These are phyloP conservation scores for Melaleuca alternifolia DNA, from an alignment of 345 rosid genomes.

Conservation along the genomic window DNA sequence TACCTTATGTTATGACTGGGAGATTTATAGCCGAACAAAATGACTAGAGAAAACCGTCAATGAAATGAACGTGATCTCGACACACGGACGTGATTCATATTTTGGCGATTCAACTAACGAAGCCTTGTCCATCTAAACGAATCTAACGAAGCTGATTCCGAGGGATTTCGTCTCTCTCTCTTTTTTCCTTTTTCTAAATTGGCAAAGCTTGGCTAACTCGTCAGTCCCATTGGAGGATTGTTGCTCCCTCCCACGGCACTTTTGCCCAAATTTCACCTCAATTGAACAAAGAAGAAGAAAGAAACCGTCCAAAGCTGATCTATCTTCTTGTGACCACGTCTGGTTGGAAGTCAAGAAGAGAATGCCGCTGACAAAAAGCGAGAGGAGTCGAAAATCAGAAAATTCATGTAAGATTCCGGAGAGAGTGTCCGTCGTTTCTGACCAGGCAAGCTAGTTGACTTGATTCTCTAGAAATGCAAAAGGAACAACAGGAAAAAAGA, in stretches of 20 bases:
- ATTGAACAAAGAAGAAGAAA: too few species aligned
- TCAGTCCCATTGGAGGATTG: not conserved
- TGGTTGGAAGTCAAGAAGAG: not conserved
- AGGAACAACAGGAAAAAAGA: not conserved
- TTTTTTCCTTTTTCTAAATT: accelerated
- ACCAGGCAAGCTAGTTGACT: not conserved
- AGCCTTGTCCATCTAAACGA: not conserved
- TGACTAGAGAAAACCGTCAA: not conserved
- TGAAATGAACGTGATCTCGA: not conserved
- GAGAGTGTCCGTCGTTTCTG: not conserved
- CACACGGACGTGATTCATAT: not conserved
- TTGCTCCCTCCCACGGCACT: not conserved
- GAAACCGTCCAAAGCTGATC: not conserved
- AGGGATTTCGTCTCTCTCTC: not conserved
- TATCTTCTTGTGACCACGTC: not conserved
- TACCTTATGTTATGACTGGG: not conserved
- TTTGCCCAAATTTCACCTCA: not conserved
- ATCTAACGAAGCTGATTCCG: not conserved
- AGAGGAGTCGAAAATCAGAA: not conserved
- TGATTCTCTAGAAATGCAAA: not conserved
- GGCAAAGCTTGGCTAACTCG: not conserved
- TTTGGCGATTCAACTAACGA: not conserved
- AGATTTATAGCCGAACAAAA: not conserved
- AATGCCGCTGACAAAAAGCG: not conserved
- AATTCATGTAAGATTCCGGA: not conserved